Evolutionary conservation across 2,329 filamentous ascomycete genomes (phyloP).

Genomic region (Exophiala viscosa): DNA sequence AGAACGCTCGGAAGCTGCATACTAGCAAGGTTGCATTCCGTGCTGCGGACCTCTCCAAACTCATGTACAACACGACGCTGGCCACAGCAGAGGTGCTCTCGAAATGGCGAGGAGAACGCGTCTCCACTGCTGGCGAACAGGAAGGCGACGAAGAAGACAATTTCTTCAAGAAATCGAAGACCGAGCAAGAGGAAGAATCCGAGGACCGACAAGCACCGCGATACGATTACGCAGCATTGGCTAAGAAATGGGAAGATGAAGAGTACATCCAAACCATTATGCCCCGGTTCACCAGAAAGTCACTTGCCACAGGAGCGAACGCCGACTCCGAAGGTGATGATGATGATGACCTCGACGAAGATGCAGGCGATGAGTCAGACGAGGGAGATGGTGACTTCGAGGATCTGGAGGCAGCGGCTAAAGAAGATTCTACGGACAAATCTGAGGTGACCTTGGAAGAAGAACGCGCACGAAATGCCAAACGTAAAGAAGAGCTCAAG

Average conservation of each 20-base stretch:
- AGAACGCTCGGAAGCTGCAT: slow-evolving; percentile 70
- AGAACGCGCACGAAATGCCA: slow-evolving; percentile 86
- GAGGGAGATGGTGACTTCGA: slow-evolving; percentile 80
- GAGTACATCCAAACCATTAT: slow-evolving; percentile 73
- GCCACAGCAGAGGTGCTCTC: slow-evolving; percentile 70
- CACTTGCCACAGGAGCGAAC: slow-evolving; percentile 55
- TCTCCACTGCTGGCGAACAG: slow-evolving; percentile 55
- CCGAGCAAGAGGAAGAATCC: slow-evolving; percentile 46
- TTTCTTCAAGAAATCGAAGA: slow-evolving; percentile 58
- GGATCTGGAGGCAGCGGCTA: slow-evolving; percentile 72
- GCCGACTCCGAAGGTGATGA: slow-evolving; percentile 52
- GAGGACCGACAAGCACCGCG: slow-evolving; percentile 77
- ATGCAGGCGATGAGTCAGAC: slow-evolving; percentile 44
- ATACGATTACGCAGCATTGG: slow-evolving; percentile 76
- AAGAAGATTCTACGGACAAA: slow-evolving; percentile 35
- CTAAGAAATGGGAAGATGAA: slow-evolving; percentile 77
- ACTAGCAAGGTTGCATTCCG: slow-evolving; percentile 68
- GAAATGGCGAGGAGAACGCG: slow-evolving; percentile 72
- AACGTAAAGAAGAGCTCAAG: slow-evolving; percentile 89
- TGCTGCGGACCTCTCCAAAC: slow-evolving; percentile 74
- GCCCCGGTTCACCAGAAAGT: slow-evolving; percentile 69
- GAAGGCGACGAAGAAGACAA: slow-evolving; percentile 64
- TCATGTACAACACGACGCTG: slow-evolving; percentile 83
- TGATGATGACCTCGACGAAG: slow-evolving; percentile 55
- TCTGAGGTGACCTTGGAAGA: slow-evolving; percentile 63